Base-by-base conservation (phyloP, 1,284 basidiomycete species). In the Apiotrichum siamense region DNA sequence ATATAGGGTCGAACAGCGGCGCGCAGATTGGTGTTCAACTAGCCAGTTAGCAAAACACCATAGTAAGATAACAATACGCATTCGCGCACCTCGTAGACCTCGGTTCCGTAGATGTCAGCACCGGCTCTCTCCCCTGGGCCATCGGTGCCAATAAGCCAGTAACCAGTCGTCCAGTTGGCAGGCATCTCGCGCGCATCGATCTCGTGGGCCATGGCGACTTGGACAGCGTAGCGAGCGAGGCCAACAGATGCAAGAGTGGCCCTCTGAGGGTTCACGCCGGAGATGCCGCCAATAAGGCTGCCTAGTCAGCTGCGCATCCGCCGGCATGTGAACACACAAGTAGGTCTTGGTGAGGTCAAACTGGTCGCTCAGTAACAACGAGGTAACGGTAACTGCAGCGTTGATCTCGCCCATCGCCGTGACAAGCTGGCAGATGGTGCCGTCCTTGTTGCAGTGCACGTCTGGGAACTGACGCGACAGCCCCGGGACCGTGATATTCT, bases 321-420 rank as follows among this genome's bases (percentile, higher is more conserved):
- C 21, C 29, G 10, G 10, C 29, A 9, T 31, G 10, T 3, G 11
- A 4, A 59, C 60, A 65, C 47, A 79, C 62, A 78, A 79, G 63
- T 80, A 80, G 0, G 78, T 78, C 43, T 63, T 48, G 1, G 60
- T 70, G n/a, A 80, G 67, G 64, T 79, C 66, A 61, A 80, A 79
- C 23, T 63, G 43, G 5, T 67, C 50, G 2, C 72, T 69, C 31
- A 71, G 60, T 5, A 75, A 23, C 9, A 54, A 6, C 4, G 42
- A 21, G 31, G 71, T 63, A 35, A 76, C 67, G 0, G 75, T 66
- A 6, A 73, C 58, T 3, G 78, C 78, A 0, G 79, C 78, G 58
- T 80, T 79, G 60, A 80, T 79, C 62, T 80, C 78, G 25, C 66
- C 65, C 44, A 73, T 71, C 24, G 71, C 73, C 0, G 69, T 70